phyloP scores from a whole-genome alignment of 257 asterid species.

The Solanum dulcamara region DNA sequence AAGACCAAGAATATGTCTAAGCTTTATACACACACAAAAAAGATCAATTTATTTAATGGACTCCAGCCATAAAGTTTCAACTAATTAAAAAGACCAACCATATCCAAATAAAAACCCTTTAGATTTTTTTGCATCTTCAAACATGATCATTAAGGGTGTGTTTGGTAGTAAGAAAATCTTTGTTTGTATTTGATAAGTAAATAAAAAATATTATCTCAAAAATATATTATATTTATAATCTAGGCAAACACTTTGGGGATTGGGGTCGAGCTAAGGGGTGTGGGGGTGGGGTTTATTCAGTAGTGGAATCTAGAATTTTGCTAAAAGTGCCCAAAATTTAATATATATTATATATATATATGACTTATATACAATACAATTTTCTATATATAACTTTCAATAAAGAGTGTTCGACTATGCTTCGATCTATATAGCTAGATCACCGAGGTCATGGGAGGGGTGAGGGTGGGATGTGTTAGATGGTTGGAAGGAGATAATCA shows the following conservation, averaged over 20 bases:
- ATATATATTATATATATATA: background rate
- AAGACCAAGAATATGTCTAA: constrained; percentile 2
- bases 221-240: background rate
- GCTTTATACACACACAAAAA: background rate
- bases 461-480: background rate
- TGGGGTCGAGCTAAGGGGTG: background rate
- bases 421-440: background rate
- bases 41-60: background rate
- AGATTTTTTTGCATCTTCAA: background rate
- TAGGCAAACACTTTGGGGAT: background rate
- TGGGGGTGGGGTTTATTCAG: background rate
- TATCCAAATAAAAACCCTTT: background rate
- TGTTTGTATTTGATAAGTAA: background rate
- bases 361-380: too few relatives aligned
- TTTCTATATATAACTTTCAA: background rate
- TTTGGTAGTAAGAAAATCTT: background rate
- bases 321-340: background rate
- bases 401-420: accelerated
- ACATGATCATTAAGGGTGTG: background rate
- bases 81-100: background rate
- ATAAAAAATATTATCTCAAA: background rate
- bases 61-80: background rate
- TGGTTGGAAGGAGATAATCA: background rate
- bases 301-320: background rate
- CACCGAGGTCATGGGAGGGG: background rate